phyloP scores from a whole-genome alignment of 768 basidiomycete genomes.

The Rossbeevera mucosa region DNA sequence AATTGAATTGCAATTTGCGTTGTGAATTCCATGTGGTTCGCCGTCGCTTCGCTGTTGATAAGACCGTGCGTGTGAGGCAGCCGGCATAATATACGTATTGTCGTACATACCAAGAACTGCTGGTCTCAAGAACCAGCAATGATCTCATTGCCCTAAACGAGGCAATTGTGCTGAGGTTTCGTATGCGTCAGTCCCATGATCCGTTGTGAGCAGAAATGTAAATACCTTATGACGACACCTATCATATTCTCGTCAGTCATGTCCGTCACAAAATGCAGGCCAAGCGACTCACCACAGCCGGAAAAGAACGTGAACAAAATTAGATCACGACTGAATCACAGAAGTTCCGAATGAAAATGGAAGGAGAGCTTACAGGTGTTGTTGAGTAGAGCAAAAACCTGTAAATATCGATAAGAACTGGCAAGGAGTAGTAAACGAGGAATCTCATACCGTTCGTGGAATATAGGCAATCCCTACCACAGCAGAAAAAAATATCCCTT shows the following conservation, averaged over 20 bases:
- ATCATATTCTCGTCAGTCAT: not conserved
- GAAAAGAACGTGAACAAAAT: not conserved
- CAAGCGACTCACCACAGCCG: constrained; percentile 4
- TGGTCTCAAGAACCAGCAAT: not conserved
- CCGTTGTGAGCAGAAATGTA: not conserved
- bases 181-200: not conserved
- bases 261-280: not conserved
- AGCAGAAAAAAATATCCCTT: constrained; percentile 17
- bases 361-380: constrained; percentile 3
- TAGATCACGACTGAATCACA: not conserved
- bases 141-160: constrained; percentile 16
- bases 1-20: constrained; percentile 9
- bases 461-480: constrained; percentile 14
- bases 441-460: constrained; percentile 3
- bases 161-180: constrained; percentile 1
- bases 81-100: not conserved
- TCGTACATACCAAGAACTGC: constrained; percentile 1
- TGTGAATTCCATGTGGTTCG: constrained; percentile 3
- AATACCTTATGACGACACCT: constrained; percentile 14
- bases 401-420: not conserved
- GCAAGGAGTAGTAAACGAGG: too few species aligned
- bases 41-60: not conserved
- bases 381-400: constrained; percentile 8
- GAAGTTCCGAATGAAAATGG: not conserved
- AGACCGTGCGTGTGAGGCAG: not conserved